phyloP scores from a whole-genome alignment of 1,284 basidiomycete genomes.

The Boletellus sp. region DNA sequence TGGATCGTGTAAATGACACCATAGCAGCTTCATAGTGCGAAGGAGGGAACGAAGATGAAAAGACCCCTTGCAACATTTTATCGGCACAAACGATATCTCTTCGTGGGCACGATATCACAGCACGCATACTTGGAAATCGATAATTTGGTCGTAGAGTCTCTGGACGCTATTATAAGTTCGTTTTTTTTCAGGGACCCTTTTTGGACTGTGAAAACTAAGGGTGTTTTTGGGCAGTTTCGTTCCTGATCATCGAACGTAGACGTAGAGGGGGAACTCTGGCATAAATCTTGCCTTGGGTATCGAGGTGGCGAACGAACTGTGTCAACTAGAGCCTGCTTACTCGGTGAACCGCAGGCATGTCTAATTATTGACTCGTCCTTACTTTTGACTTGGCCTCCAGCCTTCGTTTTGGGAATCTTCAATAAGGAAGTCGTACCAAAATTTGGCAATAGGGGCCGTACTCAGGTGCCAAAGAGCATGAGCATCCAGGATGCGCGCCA shows the following conservation, averaged over 20 bases:
- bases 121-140: slow-evolving; percentile 39
- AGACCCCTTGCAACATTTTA: slow-evolving; percentile 35
- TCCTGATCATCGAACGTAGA: slow-evolving; percentile 20
- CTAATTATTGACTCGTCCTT: slow-evolving; percentile 5
- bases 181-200: background rate
- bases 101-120: slow-evolving; percentile 37
- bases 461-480: slow-evolving; percentile 93
- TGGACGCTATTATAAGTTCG: slow-evolving; percentile 39
- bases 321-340: slow-evolving; percentile 17
- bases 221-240: slow-evolving; percentile 16
- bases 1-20: background rate
- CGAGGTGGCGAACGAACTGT: background rate
- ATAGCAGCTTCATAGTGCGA: slow-evolving; percentile 15
- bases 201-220: slow-evolving; percentile 3
- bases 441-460: slow-evolving; percentile 75
- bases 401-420: slow-evolving; percentile 61
- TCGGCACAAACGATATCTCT: slow-evolving; percentile 36
- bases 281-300: slow-evolving; percentile 1
- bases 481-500: slow-evolving; percentile 78
- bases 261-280: slow-evolving; percentile 9
- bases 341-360: slow-evolving; percentile 8
- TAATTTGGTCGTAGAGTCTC: slow-evolving; percentile 31
- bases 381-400: slow-evolving; percentile 40
- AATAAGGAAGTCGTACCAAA: slow-evolving; percentile 84
- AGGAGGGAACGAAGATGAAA: slow-evolving; percentile 11